Evolutionary conservation across 1,139 yeast species (phyloP).

Genomic region (Petasospora fabianii): DNA sequence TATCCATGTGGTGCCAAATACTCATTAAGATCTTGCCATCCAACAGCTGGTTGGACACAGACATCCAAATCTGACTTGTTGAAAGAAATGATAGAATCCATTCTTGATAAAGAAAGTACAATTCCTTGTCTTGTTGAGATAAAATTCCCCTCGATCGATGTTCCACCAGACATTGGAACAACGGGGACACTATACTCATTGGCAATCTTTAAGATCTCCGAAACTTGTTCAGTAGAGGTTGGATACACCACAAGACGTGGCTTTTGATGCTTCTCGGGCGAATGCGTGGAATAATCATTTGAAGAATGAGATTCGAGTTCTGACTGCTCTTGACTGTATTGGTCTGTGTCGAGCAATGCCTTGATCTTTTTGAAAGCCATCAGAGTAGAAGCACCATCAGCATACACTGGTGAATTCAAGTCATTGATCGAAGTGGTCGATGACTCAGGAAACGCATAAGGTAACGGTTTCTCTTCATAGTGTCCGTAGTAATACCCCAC

Average conservation of each 20-base stretch:
- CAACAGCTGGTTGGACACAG: constrained; percentile 72
- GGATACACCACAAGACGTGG: constrained; percentile 62
- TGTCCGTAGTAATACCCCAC: constrained; percentile 18
- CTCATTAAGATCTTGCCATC: constrained; percentile 70
- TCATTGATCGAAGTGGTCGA: constrained; percentile 32
- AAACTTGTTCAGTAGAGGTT: constrained; percentile 62
- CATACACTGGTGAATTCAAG: constrained; percentile 31
- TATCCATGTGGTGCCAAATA: constrained; percentile 46
- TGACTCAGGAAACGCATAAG: constrained; percentile 29
- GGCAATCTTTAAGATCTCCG: constrained; percentile 58
- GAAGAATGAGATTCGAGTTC: constrained; percentile 29
- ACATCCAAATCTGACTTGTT: constrained; percentile 65
- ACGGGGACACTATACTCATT: constrained; percentile 66
- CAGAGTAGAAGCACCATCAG: constrained; percentile 29
- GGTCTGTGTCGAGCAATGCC: constrained; percentile 36
- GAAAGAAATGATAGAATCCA: constrained; percentile 54
- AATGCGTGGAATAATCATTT: constrained; percentile 23
- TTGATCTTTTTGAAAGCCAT: constrained; percentile 40
- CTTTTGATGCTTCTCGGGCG: constrained; percentile 32
- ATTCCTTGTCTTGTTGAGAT: constrained; percentile 67
- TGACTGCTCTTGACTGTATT: constrained; percentile 32
- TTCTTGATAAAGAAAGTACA: constrained; percentile 49
- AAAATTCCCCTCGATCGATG: constrained; percentile 86
- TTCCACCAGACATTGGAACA: constrained; percentile 83
- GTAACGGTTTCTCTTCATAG: constrained; percentile 10